Conservation (phyloP, 2,329 filamentous ascomycete genomes). For the Aspergillus pseudoviridinutans region DNA sequence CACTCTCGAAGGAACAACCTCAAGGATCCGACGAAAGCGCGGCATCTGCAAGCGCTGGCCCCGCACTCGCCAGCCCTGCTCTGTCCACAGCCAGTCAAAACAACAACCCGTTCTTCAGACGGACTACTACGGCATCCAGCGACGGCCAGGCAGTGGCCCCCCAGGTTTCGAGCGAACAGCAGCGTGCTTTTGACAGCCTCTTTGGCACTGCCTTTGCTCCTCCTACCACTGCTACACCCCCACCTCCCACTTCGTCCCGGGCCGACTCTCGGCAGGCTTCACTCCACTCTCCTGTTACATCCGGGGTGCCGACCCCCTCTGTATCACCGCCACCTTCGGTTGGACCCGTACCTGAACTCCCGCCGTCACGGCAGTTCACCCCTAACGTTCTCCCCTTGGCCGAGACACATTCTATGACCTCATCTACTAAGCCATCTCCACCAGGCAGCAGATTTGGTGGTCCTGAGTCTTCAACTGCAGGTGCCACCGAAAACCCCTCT, state of each 20-base stretch:
- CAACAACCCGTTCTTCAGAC: constrained; percentile 94
- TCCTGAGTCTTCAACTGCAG: constrained; percentile 44
- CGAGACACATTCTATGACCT: constrained; percentile 65
- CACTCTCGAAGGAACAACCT: constrained; percentile 58
- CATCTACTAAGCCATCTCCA: constrained; percentile 73
- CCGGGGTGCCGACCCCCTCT: constrained; percentile 56
- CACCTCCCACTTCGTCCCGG: constrained; percentile 59
- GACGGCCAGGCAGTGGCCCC: constrained; percentile 49
- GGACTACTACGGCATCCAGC: constrained; percentile 45
- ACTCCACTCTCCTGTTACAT: constrained; percentile 42
- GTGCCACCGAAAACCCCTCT: constrained; percentile 34
- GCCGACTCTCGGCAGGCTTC: constrained; percentile 45
- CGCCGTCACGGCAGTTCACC: constrained; percentile 72
- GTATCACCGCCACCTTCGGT: constrained; percentile 55
- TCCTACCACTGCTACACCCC: constrained; percentile 42
- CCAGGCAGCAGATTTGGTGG: constrained; percentile 62
- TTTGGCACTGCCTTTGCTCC: constrained; percentile 68
- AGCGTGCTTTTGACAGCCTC: constrained; percentile 78
- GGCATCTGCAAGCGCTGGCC: constrained; percentile 35
- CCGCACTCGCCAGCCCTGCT: constrained; percentile 63
- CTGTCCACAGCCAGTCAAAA: constrained; percentile 59
- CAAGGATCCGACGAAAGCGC: constrained; percentile 52
- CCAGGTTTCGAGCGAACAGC: constrained; percentile 42
- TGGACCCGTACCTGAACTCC: constrained; percentile 35
- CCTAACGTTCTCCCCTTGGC: constrained; percentile 71